Base-by-base conservation (phyloP, 495 filamentous ascomycete genomes). In the Talaromyces stipitatus region DNA sequence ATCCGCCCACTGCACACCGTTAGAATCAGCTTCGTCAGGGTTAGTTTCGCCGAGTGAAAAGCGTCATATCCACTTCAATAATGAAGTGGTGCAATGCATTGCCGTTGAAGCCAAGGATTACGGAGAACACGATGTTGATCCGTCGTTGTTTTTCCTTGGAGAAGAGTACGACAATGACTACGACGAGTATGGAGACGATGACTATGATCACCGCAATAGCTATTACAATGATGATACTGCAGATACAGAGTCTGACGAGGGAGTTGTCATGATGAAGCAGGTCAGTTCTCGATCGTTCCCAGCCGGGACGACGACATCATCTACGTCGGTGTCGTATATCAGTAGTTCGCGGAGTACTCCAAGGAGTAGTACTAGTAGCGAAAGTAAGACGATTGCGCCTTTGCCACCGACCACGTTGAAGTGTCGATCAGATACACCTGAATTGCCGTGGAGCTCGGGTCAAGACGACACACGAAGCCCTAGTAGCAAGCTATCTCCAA, bases 21-120 rank as follows among this genome's bases (percentile, higher is more conserved):
- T 69, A 3, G 69, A 70, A 27, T 61, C 69, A 3, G 69, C 75
- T 1, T 76, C 77, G 2, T 75, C 78, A 0, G 71, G 77, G 10
- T 57, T 86, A 32, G 72, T 74, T 2, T 92, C 90, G 4, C 91
- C 91, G 4, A 72, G 72, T 54, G 88, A 88, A 63, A 79, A 78
- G 57, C 89, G 86, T 43, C 94, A 96, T 66, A 97, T 98, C 50
- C 90, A 95, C 66, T 98, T 98, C 72, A 94, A 96, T 68, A 86
- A 97, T 65, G 88, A 90, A 70, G 94, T 98, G 10, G 84, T 90
- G 63, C 92, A 98, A 66, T 97, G 91, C 64, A 97, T 97, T 53
- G 94, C 94, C 3, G 86, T 98, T 23, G 91, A 97, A 24, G 77
- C 82, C 54, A 91, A 94, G 64, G 84, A 82, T 14, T 84, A 84